Evolutionary conservation across 2,329 filamentous ascomycete genomes (phyloP).

Genomic region (Diaporthe vexans): DNA sequence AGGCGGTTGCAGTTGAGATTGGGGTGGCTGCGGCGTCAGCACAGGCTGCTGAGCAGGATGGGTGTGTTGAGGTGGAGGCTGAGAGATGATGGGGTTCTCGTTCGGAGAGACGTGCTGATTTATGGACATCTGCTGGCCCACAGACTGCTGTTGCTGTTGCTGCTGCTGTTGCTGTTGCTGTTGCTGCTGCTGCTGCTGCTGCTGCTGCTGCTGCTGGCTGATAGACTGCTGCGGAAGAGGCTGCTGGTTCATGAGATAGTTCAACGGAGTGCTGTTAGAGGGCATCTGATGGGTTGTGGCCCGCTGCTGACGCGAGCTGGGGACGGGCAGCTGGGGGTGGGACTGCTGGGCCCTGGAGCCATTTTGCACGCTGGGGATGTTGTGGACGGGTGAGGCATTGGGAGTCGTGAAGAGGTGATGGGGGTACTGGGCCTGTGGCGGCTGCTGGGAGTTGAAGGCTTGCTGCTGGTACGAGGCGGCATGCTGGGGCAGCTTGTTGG

Average conservation of each 20-base stretch:
- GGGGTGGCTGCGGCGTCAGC: conserved; percentile 42
- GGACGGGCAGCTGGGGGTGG: conserved; percentile 64
- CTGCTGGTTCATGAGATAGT: conserved; percentile 47
- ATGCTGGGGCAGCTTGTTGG: conserved; percentile 68
- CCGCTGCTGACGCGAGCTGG: conserved; percentile 58
- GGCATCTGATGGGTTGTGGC: conserved; percentile 61
- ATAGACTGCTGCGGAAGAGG: conserved; percentile 42
- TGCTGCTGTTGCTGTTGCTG: conserved; percentile 52
- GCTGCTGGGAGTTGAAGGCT: conserved; percentile 67
- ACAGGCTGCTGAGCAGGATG: conserved; percentile 43
- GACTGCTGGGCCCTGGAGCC: conserved; percentile 57
- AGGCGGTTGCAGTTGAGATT: conserved; percentile 41
- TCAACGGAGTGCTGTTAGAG: conserved; percentile 50
- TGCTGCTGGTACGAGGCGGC: conserved; percentile 69
- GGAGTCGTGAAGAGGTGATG: conserved; percentile 67
- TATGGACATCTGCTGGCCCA: conserved; percentile 52
- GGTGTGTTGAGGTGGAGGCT: conserved; percentile 51
- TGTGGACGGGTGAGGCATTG: conserved; percentile 61
- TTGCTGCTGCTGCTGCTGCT: conserved; percentile 51
- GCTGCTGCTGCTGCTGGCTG: conserved; percentile 52
- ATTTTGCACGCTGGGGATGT: conserved; percentile 63
- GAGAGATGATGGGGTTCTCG: conserved; percentile 57
- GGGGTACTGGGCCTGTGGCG: conserved; percentile 61
- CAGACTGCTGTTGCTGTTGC: conserved; percentile 53
- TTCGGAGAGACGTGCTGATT: conserved; percentile 58